Conservation (phyloP, 345 rosid genomes). For the Linum lewisii region DNA sequence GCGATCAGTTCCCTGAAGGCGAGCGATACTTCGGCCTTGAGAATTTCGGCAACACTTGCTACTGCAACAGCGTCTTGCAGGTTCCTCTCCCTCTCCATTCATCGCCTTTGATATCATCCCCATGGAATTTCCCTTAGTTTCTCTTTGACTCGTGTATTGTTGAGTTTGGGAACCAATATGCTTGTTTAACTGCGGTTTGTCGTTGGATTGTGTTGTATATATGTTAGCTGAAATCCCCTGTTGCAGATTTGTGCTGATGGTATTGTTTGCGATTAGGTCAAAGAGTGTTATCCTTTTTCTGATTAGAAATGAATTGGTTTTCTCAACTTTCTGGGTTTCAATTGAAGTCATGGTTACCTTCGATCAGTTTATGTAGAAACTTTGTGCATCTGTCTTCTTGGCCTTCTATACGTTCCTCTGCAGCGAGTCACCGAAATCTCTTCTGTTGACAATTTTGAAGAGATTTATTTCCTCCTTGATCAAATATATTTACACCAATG, state of each 20-base stretch:
- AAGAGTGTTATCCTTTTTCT: neutral
- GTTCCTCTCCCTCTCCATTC: conserved; percentile 19
- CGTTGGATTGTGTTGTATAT: neutral
- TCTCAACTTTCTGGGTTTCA: neutral
- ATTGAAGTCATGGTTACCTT: neutral
- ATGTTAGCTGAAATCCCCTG: neutral
- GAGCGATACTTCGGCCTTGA: conserved; percentile 97
- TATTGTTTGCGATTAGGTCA: neutral
- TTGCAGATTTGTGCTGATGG: neutral
- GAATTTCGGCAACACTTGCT: conserved; percentile 98
- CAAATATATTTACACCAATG: neutral
- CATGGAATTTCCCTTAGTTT: too few relatives aligned
- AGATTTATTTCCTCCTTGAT: neutral
- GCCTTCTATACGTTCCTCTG: too few relatives aligned
- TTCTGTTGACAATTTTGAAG: neutral
- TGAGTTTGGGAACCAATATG: neutral
- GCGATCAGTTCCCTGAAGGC: conserved; percentile 99
- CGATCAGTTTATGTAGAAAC: neutral
- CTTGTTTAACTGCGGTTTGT: neutral
- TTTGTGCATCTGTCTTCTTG: neutral
- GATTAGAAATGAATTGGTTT: neutral
- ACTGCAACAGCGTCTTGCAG: conserved; percentile 98
- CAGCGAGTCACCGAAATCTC: too few relatives aligned
- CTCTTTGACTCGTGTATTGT: neutral
- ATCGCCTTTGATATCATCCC: neutral